Conservation (phyloP, 345 rosid species). For the Tarenaya hassleriana region DNA sequence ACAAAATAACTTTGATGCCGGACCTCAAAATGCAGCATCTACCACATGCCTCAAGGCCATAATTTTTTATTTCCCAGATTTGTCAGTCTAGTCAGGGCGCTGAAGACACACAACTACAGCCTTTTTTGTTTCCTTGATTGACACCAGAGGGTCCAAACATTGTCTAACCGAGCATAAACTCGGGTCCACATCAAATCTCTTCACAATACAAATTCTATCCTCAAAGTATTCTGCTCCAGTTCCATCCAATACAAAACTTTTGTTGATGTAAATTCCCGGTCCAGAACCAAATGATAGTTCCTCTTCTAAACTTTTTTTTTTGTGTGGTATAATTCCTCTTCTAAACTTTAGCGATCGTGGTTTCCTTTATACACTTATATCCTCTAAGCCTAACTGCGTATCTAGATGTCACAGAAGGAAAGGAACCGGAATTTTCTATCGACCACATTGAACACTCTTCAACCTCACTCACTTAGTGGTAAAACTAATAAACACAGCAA, state of each 20-base stretch:
- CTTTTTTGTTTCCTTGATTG: slow-evolving; percentile 3
- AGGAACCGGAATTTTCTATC: no score
- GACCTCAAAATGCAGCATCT: neutral
- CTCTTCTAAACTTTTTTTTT: slow-evolving; percentile 13
- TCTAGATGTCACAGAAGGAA: no score
- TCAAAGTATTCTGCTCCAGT: slow-evolving; percentile 3
- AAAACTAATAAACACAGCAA: neutral
- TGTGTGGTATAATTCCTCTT: no score
- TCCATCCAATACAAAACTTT: slow-evolving; percentile 1
- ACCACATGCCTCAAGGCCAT: no score
- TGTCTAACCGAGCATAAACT: slow-evolving; percentile 14
- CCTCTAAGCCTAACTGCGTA: slow-evolving; percentile 8
- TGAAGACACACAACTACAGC: slow-evolving; percentile 7
- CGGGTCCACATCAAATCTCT: slow-evolving; percentile 20
- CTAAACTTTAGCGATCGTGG: neutral
- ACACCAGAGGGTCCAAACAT: neutral
- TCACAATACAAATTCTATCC: neutral
- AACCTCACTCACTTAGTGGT: neutral
- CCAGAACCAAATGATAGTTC: slow-evolving; percentile 6
- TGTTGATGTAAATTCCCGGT: neutral
- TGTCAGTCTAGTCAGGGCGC: slow-evolving; percentile 10
- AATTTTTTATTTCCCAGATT: neutral
- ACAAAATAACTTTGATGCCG: slow-evolving; percentile 11
- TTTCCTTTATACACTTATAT: neutral
- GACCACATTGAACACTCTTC: slow-evolving; percentile 14